phyloP scores from a whole-genome alignment of 2,329 filamentous ascomycete species.

The Epichloe aotearoae region DNA sequence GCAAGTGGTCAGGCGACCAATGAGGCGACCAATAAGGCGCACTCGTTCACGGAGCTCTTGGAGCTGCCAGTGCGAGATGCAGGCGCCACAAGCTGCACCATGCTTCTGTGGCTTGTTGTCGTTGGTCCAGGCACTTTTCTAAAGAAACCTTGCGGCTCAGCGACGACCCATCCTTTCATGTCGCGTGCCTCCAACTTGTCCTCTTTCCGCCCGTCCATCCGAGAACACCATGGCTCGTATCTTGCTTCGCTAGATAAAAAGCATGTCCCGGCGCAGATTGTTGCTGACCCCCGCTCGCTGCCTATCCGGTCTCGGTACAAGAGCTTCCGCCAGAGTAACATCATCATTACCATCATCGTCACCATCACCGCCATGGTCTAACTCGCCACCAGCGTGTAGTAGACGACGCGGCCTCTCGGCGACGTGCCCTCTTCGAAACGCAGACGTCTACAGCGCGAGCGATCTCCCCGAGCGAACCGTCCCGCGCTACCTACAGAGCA shows the following conservation, averaged over 20 bases:
- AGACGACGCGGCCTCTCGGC: slow-evolving; percentile 33
- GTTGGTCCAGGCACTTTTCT: no score
- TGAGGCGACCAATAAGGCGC: neutral
- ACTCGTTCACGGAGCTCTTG: no score
- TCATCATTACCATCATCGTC: neutral
- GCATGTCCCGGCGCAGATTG: slow-evolving; percentile 10
- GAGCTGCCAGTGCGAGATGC: neutral
- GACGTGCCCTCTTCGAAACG: slow-evolving; percentile 25
- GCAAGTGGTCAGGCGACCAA: neutral
- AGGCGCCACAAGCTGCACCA: neutral
- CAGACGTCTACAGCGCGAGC: slow-evolving; percentile 18
- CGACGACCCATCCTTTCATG: neutral
- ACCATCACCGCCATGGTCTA: neutral
- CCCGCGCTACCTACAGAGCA: slow-evolving; percentile 23
- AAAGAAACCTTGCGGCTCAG: neutral
- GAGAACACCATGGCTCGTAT: neutral
- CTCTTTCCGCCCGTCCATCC: neutral
- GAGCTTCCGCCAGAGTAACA: neutral
- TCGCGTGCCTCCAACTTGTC: neutral
- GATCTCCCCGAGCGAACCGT: slow-evolving; percentile 21
- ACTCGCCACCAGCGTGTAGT: neutral
- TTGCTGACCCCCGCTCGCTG: neutral
- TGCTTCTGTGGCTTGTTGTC: neutral
- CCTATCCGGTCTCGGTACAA: neutral
- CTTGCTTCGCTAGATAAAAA: neutral